These are phyloP conservation scores for Candida hispaniensis DNA, from an alignment of 805 yeast genomes.

Conservation along the genomic window DNA sequence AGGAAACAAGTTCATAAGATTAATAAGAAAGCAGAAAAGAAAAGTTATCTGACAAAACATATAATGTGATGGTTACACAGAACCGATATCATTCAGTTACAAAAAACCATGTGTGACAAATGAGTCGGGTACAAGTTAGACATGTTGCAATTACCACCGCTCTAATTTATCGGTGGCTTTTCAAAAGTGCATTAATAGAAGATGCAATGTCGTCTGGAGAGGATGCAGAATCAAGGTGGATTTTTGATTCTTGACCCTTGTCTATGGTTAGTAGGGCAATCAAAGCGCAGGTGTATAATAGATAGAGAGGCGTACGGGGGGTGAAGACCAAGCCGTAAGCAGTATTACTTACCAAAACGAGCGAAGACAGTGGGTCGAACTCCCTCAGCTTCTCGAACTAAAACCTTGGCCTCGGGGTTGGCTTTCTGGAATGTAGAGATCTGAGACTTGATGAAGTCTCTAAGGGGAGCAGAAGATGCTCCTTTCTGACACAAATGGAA, in stretches of 20 bases:
- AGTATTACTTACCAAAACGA: slow-evolving; percentile 40
- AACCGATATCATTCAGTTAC: too few relatives aligned
- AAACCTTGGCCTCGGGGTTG: slow-evolving; percentile 59
- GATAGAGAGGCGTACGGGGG: neutral
- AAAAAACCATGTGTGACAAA: too few relatives aligned
- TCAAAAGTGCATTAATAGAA: too few relatives aligned
- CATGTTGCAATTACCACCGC: too few relatives aligned
- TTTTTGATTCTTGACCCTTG: slow-evolving; percentile 40
- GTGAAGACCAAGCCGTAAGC: neutral
- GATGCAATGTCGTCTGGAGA: too few relatives aligned
- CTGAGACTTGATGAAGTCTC: slow-evolving; percentile 20
- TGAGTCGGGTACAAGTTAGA: too few relatives aligned
- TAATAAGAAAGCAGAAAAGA: too few relatives aligned
- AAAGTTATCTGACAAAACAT: too few relatives aligned
- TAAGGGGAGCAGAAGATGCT: slow-evolving; percentile 55
- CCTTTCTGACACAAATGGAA: slow-evolving; percentile 75
- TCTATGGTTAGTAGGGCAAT: too few relatives aligned
- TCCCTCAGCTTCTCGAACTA: slow-evolving; percentile 68
- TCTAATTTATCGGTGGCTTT: too few relatives aligned
- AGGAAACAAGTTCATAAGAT: too few relatives aligned
- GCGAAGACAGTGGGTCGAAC: slow-evolving; percentile 65
- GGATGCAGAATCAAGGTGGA: slow-evolving; percentile 37
- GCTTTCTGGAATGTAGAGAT: slow-evolving; percentile 38
- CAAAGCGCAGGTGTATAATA: neutral
- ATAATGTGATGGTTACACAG: too few relatives aligned